Percentiles rank a stretch among this genome's conserved stretches.
These are phyloP conservation scores for Penicillium paxilli DNA, from an alignment of 495 filamentous ascomycete species.

Conservation along the genomic window DNA sequence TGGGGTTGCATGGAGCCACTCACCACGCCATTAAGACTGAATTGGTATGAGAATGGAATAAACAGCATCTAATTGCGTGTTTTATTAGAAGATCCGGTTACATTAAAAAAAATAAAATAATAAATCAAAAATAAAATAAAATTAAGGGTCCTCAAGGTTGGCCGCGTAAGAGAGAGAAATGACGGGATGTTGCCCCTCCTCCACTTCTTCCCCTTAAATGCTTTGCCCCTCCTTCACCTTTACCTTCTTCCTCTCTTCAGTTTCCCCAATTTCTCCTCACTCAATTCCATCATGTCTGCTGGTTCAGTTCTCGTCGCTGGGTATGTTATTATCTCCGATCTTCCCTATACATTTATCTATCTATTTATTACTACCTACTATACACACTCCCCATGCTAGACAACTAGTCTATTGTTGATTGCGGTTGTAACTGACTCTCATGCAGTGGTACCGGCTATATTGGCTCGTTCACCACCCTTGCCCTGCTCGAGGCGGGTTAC, in stretches of 20 bases:
- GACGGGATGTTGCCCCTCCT: slow-evolving; percentile 7
- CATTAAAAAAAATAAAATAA: neutral
- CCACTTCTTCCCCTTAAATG: slow-evolving; percentile 31
- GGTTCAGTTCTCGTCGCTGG: slow-evolving; percentile 90
- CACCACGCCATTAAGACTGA: neutral
- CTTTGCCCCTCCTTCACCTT: slow-evolving; percentile 17
- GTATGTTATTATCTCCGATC: slow-evolving; percentile 52
- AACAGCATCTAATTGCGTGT: too few relatives aligned
- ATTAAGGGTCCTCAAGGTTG: slow-evolving; percentile 4
- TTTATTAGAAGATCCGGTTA: neutral
- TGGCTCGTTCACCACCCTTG: slow-evolving; percentile 92
- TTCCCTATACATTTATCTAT: too few relatives aligned
- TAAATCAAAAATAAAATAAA: neutral
- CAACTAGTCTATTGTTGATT: too few relatives aligned
- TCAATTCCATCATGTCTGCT: slow-evolving; percentile 60
- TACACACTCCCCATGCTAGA: too few relatives aligned
- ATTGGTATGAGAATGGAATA: too few relatives aligned
- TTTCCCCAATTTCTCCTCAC: neutral
- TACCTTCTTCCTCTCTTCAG: neutral
- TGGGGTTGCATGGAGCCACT: neutral
- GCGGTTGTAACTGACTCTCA: slow-evolving; percentile 16
- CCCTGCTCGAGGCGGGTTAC: slow-evolving; percentile 90
- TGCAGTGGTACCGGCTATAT: slow-evolving; percentile 97
- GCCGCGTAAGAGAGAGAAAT: slow-evolving; percentile 15
- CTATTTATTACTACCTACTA: too few relatives aligned